Base-by-base conservation (phyloP, 768 basidiomycete species). In the Termitomyces sp. region DNA sequence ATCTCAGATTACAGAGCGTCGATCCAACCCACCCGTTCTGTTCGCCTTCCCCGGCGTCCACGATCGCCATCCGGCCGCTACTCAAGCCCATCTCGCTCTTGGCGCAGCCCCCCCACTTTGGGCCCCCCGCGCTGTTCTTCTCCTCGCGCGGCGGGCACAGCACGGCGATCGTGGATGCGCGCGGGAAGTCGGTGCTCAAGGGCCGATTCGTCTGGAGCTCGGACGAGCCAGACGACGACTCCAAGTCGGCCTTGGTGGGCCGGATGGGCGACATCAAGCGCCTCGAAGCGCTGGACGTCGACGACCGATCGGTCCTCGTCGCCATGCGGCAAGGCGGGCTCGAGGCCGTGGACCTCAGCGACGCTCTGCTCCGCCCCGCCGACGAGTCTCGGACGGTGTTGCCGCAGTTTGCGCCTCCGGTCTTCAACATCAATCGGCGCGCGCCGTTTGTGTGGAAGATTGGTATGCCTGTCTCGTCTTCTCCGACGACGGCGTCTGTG, bases 111-210 rank as follows among this genome's bases (percentile, higher is more conserved):
- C 80, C 78, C 40, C 90, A 91, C 67, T 94, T 91, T 64, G 92
- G 92, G 0, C 92, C 92, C 24, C 92, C 92, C 5, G 88, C 92
- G 1, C 70, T 94, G 18, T 94, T 94, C 72, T 94, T 81, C 69
- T 92, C 91, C 10, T 88, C 90, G 10, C 85, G 92, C n/a, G 92
- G 92, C 22, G 92, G 92, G 0, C 90, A 92, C 65, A 94, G 91
- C 64, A 94, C 92, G 0, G 78, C 88, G 5, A 90, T 94, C 53
- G 92, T 94, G 18, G 92, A 94, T 66, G 82, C 86, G n/a, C 82
- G 90, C 20, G 92, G 92, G 43, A 75, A 90, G 54, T 90, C 92
- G 13, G 92, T 94, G 10, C 78, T 94, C 11, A 89, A 92, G 62
- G 86, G 87, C 36, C 82, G 86, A 52, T 86, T 94, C 61, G 18